Conservation (phyloP, 371 early-diverging fungal genomes). For the Globomyces sp. region DNA sequence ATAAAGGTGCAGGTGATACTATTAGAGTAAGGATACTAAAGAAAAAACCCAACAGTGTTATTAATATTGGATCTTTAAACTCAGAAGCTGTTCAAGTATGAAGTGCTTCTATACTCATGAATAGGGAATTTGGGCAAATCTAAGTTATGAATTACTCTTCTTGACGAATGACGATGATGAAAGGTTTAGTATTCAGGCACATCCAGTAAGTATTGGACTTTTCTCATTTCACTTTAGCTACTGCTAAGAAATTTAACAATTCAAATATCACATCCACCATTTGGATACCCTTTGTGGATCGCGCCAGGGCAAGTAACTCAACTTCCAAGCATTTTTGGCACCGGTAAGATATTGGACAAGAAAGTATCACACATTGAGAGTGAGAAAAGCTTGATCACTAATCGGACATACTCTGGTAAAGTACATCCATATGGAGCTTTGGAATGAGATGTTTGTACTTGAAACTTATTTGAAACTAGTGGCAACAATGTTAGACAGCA, state of each 20-base stretch:
- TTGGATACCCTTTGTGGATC: constrained; percentile 44
- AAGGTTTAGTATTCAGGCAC: constrained; percentile 50
- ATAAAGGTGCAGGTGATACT: background rate
- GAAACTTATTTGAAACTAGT: too few species aligned
- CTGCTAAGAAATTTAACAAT: constrained; percentile 43
- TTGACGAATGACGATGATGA: constrained; percentile 52
- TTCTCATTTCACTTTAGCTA: constrained; percentile 1
- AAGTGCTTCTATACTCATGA: constrained; percentile 15
- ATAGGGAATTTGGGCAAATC: constrained; percentile 46
- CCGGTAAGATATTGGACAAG: too few species aligned
- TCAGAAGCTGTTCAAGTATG: constrained; percentile 24
- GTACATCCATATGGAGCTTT: too few species aligned
- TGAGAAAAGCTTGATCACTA: too few species aligned
- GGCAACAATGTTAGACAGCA: too few species aligned
- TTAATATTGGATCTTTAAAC: constrained; percentile 26
- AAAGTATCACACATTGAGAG: too few species aligned
- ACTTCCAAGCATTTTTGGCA: too few species aligned
- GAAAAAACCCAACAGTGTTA: constrained; percentile 3
- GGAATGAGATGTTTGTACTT: too few species aligned
- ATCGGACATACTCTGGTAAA: too few species aligned
- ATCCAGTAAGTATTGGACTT: constrained; percentile 23
- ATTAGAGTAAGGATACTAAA: constrained; percentile 18
- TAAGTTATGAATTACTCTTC: constrained; percentile 42
- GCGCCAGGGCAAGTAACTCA: constrained; percentile 16
- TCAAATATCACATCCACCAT: constrained; percentile 46